Evolutionary conservation across 2,329 filamentous ascomycete species (phyloP).

Genomic region (Davidsoniella australis): DNA sequence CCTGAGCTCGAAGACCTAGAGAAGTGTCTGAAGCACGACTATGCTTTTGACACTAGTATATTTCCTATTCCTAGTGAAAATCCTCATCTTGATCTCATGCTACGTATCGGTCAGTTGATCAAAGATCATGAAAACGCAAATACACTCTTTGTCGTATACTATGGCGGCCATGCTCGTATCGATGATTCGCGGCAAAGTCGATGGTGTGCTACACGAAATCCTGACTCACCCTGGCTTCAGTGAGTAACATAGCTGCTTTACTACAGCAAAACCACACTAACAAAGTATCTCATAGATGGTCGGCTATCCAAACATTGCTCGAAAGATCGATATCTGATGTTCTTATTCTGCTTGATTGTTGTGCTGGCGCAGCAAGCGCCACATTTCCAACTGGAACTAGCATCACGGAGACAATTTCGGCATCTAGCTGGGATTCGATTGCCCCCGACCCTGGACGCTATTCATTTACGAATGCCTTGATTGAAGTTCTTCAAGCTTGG

Average conservation of each 20-base stretch:
- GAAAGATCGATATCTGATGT: slow-evolving; percentile 41
- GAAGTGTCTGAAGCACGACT: slow-evolving; percentile 36
- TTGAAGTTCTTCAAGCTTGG: slow-evolving; percentile 43
- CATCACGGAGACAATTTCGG: slow-evolving; percentile 44
- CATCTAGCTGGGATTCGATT: slow-evolving; percentile 44
- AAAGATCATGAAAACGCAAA: slow-evolving; percentile 38
- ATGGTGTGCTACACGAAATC: slow-evolving; percentile 39
- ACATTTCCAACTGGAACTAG: slow-evolving; percentile 38
- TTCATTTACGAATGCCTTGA: slow-evolving; percentile 41
- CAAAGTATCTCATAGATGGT: slow-evolving; percentile 27
- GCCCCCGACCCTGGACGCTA: slow-evolving; percentile 41
- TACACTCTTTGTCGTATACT: slow-evolving; percentile 40
- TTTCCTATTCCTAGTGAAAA: slow-evolving; percentile 42
- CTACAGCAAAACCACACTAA: background rate
- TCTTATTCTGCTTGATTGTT: slow-evolving; percentile 41
- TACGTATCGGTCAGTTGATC: slow-evolving; percentile 37
- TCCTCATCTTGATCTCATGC: slow-evolving; percentile 39
- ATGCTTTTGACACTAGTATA: slow-evolving; percentile 38
- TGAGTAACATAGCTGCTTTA: slow-evolving; percentile 17
- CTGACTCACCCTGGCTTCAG: slow-evolving; percentile 38
- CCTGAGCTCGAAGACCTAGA: slow-evolving; percentile 40
- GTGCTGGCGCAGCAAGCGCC: slow-evolving; percentile 41
- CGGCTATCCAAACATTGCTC: slow-evolving; percentile 40
- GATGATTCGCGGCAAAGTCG: slow-evolving; percentile 42
- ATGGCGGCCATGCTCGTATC: slow-evolving; percentile 42